Evolutionary conservation across 2,329 filamentous ascomycete species (phyloP).

Genomic region (Colletotrichum eremochloae): DNA sequence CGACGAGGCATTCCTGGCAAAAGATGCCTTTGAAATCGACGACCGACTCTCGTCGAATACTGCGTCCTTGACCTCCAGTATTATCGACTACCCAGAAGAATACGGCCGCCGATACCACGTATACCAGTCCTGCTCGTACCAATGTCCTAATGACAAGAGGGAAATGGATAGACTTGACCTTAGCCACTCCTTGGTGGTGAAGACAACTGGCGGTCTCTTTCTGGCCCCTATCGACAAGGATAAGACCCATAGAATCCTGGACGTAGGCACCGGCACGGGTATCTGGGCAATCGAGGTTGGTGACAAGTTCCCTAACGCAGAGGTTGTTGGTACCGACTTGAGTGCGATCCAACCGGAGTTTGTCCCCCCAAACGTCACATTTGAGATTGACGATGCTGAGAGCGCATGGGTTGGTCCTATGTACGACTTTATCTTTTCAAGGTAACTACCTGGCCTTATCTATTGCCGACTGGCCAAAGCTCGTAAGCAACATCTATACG

Average conservation of each 20-base stretch:
- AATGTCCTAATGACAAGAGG: neutral
- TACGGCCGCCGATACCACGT: neutral
- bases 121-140: neutral
- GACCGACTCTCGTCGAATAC: neutral
- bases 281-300: neutral
- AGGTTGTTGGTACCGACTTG: neutral
- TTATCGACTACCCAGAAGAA: neutral
- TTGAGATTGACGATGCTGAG: neutral
- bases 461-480: neutral
- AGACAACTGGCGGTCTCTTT: neutral
- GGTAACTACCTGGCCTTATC: neutral
- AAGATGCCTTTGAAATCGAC: neutral
- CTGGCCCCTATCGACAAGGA: neutral
- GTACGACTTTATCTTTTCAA: neutral
- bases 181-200: neutral
- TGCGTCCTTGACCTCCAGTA: neutral
- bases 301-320: neutral
- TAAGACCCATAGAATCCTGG: neutral
- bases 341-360: neutral
- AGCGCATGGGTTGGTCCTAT: neutral
- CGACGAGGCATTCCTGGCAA: neutral
- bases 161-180: neutral
- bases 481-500: neutral
- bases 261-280: neutral
- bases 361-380: neutral